Conservation (phyloP, 208 protist genomes). For the Acanthamoeba triangularis region DNA sequence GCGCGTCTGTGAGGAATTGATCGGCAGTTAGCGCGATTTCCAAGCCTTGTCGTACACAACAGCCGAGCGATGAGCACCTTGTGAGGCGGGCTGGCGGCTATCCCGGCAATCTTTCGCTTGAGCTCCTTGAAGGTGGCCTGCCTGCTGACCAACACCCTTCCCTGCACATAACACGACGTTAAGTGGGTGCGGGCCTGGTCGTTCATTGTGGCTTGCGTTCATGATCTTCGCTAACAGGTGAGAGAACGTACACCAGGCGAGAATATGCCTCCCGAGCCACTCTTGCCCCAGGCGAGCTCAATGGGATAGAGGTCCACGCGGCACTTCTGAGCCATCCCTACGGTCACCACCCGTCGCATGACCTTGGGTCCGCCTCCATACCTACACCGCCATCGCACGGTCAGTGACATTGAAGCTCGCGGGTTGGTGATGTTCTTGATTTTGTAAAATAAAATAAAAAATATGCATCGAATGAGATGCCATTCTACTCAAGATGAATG, state of each 20-base stretch:
- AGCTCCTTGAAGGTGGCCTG: slow-evolving; percentile 33
- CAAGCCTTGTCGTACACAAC: background rate
- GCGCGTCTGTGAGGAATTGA: background rate
- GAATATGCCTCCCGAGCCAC: background rate
- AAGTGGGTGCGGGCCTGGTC: background rate
- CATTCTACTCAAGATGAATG: background rate
- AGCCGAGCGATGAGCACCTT: background rate
- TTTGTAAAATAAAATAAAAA: background rate
- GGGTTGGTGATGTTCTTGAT: background rate
- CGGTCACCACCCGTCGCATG: slow-evolving; percentile 10
- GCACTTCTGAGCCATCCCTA: background rate
- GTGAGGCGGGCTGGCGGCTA: slow-evolving; percentile 7
- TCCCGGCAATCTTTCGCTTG: slow-evolving; percentile 3
- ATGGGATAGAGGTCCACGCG: slow-evolving; percentile 50
- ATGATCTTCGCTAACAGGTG: background rate
- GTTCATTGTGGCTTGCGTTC: no score
- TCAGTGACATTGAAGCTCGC: no score
- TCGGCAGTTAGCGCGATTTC: background rate
- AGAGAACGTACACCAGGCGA: background rate
- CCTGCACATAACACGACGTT: background rate
- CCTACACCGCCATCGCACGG: background rate
- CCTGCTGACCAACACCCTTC: background rate
- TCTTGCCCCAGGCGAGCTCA: slow-evolving; percentile 8
- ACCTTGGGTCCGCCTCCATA: slow-evolving; percentile 24
- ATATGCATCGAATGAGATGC: no score